Evolutionary conservation across 2,329 filamentous ascomycete species (phyloP).

Genomic region (Colletotrichum ledebouriae): DNA sequence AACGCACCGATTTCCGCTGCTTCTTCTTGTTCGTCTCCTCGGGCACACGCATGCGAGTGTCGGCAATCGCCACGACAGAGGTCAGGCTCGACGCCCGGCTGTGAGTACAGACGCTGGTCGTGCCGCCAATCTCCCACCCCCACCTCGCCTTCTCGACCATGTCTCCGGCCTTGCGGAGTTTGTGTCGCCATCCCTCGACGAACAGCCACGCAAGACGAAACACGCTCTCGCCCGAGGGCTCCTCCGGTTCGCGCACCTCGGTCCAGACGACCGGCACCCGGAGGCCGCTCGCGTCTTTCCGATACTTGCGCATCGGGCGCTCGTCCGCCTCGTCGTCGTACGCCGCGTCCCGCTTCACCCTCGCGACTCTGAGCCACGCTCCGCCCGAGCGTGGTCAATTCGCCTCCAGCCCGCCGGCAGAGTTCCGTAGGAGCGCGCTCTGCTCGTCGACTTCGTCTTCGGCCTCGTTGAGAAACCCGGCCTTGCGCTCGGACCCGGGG

Average conservation of each 20-base stretch:
- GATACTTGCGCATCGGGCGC: constrained; percentile 25
- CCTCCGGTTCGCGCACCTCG: constrained; percentile 17
- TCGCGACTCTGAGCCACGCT: constrained; percentile 39
- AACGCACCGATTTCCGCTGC: constrained; percentile 36
- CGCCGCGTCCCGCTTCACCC: constrained; percentile 35
- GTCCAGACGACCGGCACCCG: constrained; percentile 30
- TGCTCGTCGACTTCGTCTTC: constrained; percentile 47
- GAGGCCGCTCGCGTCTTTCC: constrained; percentile 27
- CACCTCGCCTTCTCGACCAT: constrained; percentile 51
- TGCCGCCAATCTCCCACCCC: constrained; percentile 47
- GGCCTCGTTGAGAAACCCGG: constrained; percentile 42
- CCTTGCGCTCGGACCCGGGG: constrained; percentile 23
- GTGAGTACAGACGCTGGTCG: constrained; percentile 42
- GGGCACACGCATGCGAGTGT: constrained; percentile 23
- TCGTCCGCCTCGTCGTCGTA: constrained; percentile 35
- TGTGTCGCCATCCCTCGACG: constrained; percentile 54
- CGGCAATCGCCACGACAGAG: constrained; percentile 18
- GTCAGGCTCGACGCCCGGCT: constrained; percentile 30
- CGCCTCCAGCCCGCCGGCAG: constrained; percentile 38
- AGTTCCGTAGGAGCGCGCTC: constrained; percentile 48
- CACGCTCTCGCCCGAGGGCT: constrained; percentile 45
- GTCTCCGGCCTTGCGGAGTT: constrained; percentile 50
- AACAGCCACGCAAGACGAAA: constrained; percentile 55
- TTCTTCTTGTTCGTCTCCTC: constrained; percentile 12
- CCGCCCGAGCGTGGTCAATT: constrained; percentile 57